Evolutionary conservation across 2,329 filamentous ascomycete species (phyloP).

Genomic region (Hypoxylon sp.): DNA sequence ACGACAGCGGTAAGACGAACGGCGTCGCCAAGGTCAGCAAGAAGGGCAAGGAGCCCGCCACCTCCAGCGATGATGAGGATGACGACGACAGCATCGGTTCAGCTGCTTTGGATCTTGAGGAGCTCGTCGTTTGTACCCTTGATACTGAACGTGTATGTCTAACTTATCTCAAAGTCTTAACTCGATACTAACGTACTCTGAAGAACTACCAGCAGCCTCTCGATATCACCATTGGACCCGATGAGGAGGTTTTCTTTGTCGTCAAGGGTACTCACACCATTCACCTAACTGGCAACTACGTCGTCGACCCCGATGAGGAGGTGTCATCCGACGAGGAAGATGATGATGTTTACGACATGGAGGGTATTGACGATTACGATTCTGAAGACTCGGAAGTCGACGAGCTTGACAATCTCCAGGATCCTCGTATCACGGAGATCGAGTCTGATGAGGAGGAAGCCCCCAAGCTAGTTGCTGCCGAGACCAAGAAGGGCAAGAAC

Average conservation of each 20-base stretch:
- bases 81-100: slow-evolving; percentile 71
- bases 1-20: slow-evolving; percentile 67
- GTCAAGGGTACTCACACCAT: slow-evolving; percentile 91
- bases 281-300: slow-evolving; percentile 96
- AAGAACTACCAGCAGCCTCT: slow-evolving; percentile 96
- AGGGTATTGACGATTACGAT: slow-evolving; percentile 78
- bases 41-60: slow-evolving; percentile 80
- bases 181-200: slow-evolving; percentile 48
- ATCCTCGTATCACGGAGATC: slow-evolving; percentile 88
- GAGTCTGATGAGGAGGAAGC: slow-evolving; percentile 82
- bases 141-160: slow-evolving; percentile 87
- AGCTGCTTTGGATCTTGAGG: slow-evolving; percentile 79
- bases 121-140: slow-evolving; percentile 95
- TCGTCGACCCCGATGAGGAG: slow-evolving; percentile 78
- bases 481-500: slow-evolving; percentile 83
- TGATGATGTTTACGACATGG: slow-evolving; percentile 80
- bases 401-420: slow-evolving; percentile 81
- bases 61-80: slow-evolving; percentile 56
- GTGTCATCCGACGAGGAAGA: slow-evolving; percentile 74
- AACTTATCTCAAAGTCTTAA: slow-evolving; percentile 21
- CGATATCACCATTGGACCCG: slow-evolving; percentile 90
- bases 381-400: slow-evolving; percentile 79
- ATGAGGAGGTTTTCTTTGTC: slow-evolving; percentile 92
- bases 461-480: slow-evolving; percentile 69
- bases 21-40: slow-evolving; percentile 70